Percentiles rank a stretch among this genome's conserved stretches.
Conservation (phyloP, 164 flowering plant genomes). For the Amborella trichopoda region DNA sequence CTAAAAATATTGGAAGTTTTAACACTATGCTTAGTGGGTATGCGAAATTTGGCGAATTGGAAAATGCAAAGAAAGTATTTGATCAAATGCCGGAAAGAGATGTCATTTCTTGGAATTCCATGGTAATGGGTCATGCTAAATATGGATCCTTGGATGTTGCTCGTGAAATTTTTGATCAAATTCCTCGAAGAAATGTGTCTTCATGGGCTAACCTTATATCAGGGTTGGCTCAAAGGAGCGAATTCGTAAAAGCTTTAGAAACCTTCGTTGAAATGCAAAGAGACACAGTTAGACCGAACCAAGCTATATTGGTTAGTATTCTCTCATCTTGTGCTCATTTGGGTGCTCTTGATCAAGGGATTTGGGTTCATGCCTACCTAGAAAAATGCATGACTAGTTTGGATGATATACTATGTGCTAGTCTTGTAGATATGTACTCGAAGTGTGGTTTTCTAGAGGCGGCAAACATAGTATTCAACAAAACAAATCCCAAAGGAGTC, state of each 20-base stretch:
- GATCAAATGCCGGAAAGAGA: conserved; percentile 13
- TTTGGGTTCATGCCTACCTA: conserved; percentile 10
- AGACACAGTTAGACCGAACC: conserved; percentile 12
- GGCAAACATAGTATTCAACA: conserved; percentile 3
- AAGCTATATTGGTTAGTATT: conserved; percentile 12
- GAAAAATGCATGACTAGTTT: conserved; percentile 5
- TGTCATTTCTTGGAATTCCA: conserved; percentile 13
- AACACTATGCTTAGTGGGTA: conserved; percentile 11
- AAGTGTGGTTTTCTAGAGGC: conserved; percentile 11
- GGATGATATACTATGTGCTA: conserved; percentile 10
- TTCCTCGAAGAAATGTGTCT: conserved; percentile 7
- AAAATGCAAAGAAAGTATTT: conserved; percentile 6
- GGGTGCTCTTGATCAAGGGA: conserved; percentile 12
- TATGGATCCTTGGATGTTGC: conserved; percentile 5
- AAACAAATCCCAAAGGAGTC: conserved; percentile 7
- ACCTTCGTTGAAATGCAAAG: conserved; percentile 9
- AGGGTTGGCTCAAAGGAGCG: conserved; percentile 9
- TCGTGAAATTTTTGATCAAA: conserved; percentile 4
- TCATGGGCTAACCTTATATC: conserved; percentile 12
- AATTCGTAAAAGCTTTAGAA: conserved; percentile 7
- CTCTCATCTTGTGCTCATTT: conserved; percentile 15
- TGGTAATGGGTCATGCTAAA: conserved; percentile 13
- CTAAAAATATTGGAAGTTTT: conserved; percentile 7
- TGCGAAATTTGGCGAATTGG: conserved; percentile 6
- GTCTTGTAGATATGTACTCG: conserved; percentile 12